Conservation (phyloP, 768 basidiomycete genomes). For the Rhodosporidiobolus odoratus region DNA sequence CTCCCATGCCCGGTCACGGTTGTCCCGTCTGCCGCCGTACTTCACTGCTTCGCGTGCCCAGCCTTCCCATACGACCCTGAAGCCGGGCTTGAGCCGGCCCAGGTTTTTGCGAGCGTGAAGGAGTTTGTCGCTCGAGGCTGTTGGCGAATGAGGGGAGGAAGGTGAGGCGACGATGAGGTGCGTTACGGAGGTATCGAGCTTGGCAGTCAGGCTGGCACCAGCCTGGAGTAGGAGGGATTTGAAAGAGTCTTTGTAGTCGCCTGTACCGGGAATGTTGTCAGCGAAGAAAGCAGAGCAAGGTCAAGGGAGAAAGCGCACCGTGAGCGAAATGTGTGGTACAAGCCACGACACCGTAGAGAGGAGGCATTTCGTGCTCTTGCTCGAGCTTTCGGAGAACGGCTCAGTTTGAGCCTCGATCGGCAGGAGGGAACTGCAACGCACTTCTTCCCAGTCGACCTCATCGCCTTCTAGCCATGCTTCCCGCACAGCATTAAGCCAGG, state of each 20-base stretch:
- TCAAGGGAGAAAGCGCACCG: neutral
- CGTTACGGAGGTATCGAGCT: neutral
- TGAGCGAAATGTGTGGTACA: conserved; percentile 20
- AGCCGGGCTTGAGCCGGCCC: neutral
- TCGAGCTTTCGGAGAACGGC: conserved; percentile 12
- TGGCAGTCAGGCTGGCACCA: neutral
- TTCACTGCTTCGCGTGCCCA: conserved; percentile 26
- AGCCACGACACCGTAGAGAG: neutral
- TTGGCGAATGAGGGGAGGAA: conserved; percentile 20
- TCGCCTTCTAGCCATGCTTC: conserved; percentile 23
- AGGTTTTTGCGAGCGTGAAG: conserved; percentile 6
- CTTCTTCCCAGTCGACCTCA: conserved; percentile 12
- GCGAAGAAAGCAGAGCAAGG: neutral
- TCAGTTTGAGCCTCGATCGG: fast-evolving
- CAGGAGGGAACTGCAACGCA: neutral
- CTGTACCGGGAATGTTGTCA: neutral
- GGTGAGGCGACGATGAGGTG: conserved; percentile 36
- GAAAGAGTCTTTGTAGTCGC: conserved; percentile 16
- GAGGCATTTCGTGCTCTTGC: neutral
- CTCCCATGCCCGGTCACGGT: conserved; percentile 3
- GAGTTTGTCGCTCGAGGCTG: conserved; percentile 14
- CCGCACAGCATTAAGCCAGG: conserved; percentile 16
- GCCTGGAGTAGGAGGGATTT: neutral
- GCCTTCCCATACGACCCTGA: conserved; percentile 32
- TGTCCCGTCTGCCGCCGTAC: conserved; percentile 11